Conservation (phyloP, 352 stramenopile species). For the Halophytophthora batemanensis region DNA sequence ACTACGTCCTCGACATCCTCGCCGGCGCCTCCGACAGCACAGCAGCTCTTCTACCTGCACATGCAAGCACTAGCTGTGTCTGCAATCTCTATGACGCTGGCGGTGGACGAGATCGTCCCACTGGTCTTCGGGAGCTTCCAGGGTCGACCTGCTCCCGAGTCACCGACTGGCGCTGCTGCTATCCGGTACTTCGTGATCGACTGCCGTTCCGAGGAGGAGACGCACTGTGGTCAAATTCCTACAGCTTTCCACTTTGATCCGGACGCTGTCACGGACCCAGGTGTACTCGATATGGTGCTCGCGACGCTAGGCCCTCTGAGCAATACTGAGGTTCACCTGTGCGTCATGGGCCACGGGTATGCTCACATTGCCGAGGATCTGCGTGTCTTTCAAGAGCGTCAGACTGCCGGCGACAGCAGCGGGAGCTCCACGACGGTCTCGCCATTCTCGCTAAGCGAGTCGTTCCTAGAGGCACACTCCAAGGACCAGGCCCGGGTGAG, state of each 20-base stretch:
- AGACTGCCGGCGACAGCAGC: constrained; percentile 2
- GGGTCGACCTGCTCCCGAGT: constrained; percentile 22
- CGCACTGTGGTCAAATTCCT: constrained; percentile 49
- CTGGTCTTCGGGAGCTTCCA: constrained; percentile 74
- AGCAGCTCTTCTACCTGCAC: constrained; percentile 60
- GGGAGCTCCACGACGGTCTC: constrained; percentile 12
- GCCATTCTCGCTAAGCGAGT: constrained; percentile 49
- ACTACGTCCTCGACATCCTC: constrained; percentile 11
- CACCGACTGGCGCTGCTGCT: constrained; percentile 4
- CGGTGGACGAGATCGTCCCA: constrained; percentile 57
- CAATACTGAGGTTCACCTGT: constrained; percentile 59
- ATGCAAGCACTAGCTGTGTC: constrained; percentile 46
- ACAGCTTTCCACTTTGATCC: constrained; percentile 80
- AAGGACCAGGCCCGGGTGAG: constrained; percentile 69
- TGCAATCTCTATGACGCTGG: constrained; percentile 56
- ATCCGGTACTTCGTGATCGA: constrained; percentile 82
- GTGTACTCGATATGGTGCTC: constrained; percentile 61
- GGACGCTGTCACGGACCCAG: constrained; percentile 47
- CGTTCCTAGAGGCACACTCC: constrained; percentile 63
- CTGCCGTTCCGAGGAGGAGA: constrained; percentile 51
- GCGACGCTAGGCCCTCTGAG: constrained; percentile 65
- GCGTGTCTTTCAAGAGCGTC: constrained; percentile 34
- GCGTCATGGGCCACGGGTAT: constrained; percentile 79
- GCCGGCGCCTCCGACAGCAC: constrained; percentile 26
- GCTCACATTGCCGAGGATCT: constrained; percentile 61